These are phyloP conservation scores for Solanum medicagineum DNA, from an alignment of 257 asterid species.

Conservation along the genomic window DNA sequence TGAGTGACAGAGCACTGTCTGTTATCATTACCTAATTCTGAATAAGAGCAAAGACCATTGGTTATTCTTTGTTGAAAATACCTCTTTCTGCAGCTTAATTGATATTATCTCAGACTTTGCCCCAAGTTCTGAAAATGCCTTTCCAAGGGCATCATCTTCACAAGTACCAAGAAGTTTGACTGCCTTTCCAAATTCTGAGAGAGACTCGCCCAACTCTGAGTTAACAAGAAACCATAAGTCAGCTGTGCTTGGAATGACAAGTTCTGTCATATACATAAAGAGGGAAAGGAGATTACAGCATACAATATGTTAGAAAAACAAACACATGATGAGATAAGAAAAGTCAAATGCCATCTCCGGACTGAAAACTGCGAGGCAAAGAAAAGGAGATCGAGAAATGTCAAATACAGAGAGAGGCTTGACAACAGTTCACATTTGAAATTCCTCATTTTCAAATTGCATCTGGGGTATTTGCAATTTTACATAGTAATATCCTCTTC, in stretches of 20 bases:
- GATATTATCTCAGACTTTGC: slow-evolving; percentile 71
- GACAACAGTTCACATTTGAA: neutral
- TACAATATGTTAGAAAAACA: neutral
- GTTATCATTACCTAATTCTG: neutral
- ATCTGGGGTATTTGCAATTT: neutral
- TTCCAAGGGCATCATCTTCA: slow-evolving; percentile 80
- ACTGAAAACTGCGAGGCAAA: neutral
- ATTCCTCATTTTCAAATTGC: neutral
- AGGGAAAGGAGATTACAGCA: neutral
- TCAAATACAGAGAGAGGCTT: neutral
- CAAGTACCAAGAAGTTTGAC: slow-evolving; percentile 75
- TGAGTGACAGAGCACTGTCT: slow-evolving; percentile 6
- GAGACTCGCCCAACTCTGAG: slow-evolving; percentile 84
- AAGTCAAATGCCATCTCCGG: neutral
- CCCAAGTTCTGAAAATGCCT: slow-evolving; percentile 89
- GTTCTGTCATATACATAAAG: neutral
- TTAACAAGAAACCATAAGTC: neutral
- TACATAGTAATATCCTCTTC: neutral
- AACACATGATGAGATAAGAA: neutral
- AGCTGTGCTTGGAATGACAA: neutral
- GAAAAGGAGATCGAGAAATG: neutral
- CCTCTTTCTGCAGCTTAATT: slow-evolving; percentile 76
- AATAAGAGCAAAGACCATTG: neutral
- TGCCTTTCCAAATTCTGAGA: slow-evolving; percentile 91
- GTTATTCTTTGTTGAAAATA: slow-evolving; percentile 5